A percentile compares a stretch with the other conserved stretches of the same genome.
Evolutionary conservation across 768 basidiomycete species (phyloP).

Genomic region (Hortiboletus campestris): DNA sequence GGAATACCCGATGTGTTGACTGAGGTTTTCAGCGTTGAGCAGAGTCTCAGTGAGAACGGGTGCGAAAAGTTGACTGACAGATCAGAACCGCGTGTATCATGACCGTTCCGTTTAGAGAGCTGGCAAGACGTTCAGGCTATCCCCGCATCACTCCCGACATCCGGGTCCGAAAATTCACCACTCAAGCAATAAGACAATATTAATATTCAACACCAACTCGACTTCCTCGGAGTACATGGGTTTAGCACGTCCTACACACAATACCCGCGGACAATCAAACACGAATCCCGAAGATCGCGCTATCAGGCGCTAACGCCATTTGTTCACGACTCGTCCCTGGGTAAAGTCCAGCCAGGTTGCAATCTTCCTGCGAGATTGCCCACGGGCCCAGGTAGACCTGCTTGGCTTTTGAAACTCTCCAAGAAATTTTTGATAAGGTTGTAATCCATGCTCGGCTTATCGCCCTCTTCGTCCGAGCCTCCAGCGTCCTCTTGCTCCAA

Average conservation of each 20-base stretch:
- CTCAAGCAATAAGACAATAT: neutral
- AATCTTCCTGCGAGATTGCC: conserved; percentile 85
- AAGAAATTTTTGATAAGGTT: conserved; percentile 94
- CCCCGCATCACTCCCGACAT: neutral
- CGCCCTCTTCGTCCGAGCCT: conserved; percentile 55
- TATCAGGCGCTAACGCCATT: neutral
- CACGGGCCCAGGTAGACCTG: conserved; percentile 86
- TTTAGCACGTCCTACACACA: too few relatives aligned
- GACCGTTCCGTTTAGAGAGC: conserved; percentile 1
- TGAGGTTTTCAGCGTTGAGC: conserved; percentile 32
- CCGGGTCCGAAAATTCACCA: neutral
- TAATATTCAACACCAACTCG: neutral
- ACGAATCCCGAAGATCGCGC: neutral
- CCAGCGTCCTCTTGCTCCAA: conserved; percentile 47
- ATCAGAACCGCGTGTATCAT: conserved; percentile 90
- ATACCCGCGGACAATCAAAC: neutral
- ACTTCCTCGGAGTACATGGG: too few relatives aligned
- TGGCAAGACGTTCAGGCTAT: neutral
- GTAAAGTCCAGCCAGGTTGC: conserved; percentile 71
- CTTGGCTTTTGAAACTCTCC: conserved; percentile 94
- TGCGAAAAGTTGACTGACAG: conserved; percentile 48
- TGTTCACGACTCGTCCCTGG: conserved; percentile 57
- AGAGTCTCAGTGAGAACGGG: conserved; percentile 15
- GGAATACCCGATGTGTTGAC: conserved; percentile 93
- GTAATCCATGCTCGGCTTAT: conserved; percentile 66